Conservation (phyloP, 2,329 filamentous ascomycete species). For the Rugonectria rugulosa region DNA sequence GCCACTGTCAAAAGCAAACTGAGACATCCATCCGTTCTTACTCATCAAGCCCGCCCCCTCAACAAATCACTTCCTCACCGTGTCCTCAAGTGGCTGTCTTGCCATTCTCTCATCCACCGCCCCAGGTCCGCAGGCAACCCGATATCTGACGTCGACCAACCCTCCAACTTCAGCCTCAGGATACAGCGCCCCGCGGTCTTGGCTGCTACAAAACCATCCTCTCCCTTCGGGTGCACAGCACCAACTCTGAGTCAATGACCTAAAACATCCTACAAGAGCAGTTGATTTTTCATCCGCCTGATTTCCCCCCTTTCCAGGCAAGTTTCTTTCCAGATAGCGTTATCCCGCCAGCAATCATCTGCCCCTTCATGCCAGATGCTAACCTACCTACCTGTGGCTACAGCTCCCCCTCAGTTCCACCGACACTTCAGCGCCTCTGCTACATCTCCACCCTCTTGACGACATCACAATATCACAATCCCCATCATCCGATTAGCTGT, state of each 20-base stretch:
- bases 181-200: conserved; percentile 32
- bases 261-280: not conserved
- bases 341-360: too few relatives aligned
- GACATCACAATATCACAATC: conserved; percentile 37
- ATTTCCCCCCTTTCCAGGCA: conserved; percentile 2
- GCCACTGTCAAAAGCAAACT: conserved; percentile 2
- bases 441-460: conserved; percentile 31
- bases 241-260: conserved; percentile 13
- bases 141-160: conserved; percentile 30
- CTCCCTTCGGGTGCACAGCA: conserved; percentile 7
- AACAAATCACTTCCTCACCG: not conserved
- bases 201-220: not conserved
- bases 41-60: conserved; percentile 1
- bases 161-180: conserved; percentile 29
- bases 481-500: conserved; percentile 21
- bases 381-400: conserved; percentile 20
- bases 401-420: conserved; percentile 26
- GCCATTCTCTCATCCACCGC: not conserved
- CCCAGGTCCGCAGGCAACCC: too few relatives aligned
- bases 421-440: conserved; percentile 32
- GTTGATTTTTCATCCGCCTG: conserved; percentile 4
- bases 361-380: conserved; percentile 20
- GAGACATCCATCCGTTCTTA: conserved; percentile 1
- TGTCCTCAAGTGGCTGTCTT: conserved; percentile 1
- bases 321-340: too few relatives aligned